phyloP scores from a whole-genome alignment of 2,329 filamentous ascomycete genomes.

The Verticillium nonalfalfae region DNA sequence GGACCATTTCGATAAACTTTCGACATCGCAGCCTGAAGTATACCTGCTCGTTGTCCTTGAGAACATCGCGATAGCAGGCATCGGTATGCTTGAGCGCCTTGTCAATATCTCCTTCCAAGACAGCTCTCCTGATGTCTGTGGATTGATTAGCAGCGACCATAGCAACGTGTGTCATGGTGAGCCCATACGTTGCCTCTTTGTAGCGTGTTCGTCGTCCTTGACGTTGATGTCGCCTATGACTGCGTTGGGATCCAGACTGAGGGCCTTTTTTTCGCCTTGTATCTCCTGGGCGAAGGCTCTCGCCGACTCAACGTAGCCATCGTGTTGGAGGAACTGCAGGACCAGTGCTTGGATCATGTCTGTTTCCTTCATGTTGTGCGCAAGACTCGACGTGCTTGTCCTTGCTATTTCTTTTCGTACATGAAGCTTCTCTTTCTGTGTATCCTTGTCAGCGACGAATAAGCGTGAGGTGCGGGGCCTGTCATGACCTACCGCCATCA shows the following conservation, averaged over 20 bases:
- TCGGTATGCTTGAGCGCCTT: constrained; percentile 77
- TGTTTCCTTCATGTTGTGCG: constrained; percentile 62
- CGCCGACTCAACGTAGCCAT: constrained; percentile 92
- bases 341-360: constrained; percentile 75
- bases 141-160: constrained; percentile 5
- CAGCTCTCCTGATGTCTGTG: constrained; percentile 75
- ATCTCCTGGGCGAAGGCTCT: constrained; percentile 82
- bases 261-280: constrained; percentile 61
- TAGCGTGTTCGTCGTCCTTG: constrained; percentile 78
- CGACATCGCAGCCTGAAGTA: constrained; percentile 84
- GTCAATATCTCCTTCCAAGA: constrained; percentile 90
- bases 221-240: constrained; percentile 56
- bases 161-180: neutral
- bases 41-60: constrained; percentile 74
- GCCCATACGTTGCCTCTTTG: constrained; percentile 75
- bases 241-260: constrained; percentile 51
- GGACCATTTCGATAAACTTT: constrained; percentile 94
- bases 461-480: neutral
- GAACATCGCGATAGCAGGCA: constrained; percentile 71
- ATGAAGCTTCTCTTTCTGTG: constrained; percentile 25
- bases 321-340: constrained; percentile 85
- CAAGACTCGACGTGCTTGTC: constrained; percentile 53
- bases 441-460: constrained; percentile 4
- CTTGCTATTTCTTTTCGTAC: constrained; percentile 54
- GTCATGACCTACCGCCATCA: constrained; percentile 61